A percentile compares a stretch with the other conserved stretches of the same genome.
These are phyloP conservation scores for Tuber brumale DNA, from an alignment of 495 filamentous ascomycete genomes.

Conservation along the genomic window DNA sequence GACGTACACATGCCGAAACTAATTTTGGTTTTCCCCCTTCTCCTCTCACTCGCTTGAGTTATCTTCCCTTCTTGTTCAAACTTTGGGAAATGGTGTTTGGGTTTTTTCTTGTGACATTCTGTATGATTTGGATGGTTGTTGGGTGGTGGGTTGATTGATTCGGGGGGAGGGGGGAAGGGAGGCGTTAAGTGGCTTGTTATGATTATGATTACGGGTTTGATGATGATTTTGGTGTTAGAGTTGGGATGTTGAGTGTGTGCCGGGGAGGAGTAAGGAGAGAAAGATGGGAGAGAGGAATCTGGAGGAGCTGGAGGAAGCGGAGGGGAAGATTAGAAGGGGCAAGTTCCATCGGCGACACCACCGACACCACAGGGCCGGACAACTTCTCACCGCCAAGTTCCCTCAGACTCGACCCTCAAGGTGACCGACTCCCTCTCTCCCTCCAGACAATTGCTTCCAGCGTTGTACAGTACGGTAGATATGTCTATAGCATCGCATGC, in stretches of 20 bases:
- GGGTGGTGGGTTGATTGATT: neutral
- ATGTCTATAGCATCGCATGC: neutral
- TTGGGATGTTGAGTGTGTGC: neutral
- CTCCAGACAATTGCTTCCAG: neutral
- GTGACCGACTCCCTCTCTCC: neutral
- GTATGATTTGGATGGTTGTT: neutral
- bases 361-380: neutral
- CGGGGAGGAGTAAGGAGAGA: no score
- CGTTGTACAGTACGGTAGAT: neutral
- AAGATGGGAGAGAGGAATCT: neutral
- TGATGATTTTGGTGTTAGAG: neutral
- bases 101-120: neutral
- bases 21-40: slow-evolving; percentile 1
- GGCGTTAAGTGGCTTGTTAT: neutral
- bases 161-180: neutral
- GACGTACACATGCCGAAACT: slow-evolving; percentile 14
- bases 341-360: neutral
- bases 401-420: neutral
- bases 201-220: neutral
- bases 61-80: neutral
- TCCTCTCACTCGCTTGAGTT: neutral
- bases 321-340: neutral
- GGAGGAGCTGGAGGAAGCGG: neutral
- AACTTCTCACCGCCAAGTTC: neutral
- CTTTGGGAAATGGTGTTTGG: neutral